Percentiles rank a stretch among this genome's conserved stretches.
These are phyloP conservation scores for Botryotinia globosa DNA, from an alignment of 2,329 filamentous ascomycete genomes.

Conservation along the genomic window DNA sequence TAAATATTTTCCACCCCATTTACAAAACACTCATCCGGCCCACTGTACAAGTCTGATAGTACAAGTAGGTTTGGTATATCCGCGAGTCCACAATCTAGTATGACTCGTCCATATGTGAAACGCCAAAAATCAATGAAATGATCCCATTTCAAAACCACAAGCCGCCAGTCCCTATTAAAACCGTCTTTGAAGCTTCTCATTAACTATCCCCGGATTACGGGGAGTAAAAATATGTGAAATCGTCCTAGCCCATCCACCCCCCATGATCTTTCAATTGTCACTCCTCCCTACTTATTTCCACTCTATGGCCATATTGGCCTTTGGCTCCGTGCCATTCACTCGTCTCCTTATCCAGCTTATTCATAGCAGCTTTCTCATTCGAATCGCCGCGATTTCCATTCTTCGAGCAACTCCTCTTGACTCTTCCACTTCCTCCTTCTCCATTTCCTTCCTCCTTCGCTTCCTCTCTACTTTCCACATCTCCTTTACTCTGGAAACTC, in stretches of 20 bases:
- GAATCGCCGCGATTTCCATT: neutral
- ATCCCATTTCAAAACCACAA: neutral
- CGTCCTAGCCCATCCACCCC: neutral
- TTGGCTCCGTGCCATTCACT: neutral
- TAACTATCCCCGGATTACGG: neutral
- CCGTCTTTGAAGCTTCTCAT: neutral
- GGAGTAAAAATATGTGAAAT: neutral
- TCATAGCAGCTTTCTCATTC: neutral
- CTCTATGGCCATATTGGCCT: neutral
- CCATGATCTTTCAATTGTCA: neutral
- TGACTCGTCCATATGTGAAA: neutral
- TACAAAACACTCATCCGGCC: neutral
- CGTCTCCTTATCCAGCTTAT: neutral
- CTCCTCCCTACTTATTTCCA: conserved; percentile 9
- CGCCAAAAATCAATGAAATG: neutral
- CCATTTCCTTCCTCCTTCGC: neutral
- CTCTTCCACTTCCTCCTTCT: neutral
- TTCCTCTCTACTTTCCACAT: neutral
- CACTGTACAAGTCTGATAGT: neutral
- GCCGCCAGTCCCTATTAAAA: too few species aligned
- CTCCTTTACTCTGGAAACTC: conserved; percentile 21
- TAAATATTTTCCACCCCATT: neutral
- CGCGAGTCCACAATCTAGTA: neutral
- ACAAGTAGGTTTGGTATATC: neutral
- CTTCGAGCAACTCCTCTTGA: neutral